Evolutionary conservation across 352 stramenopile species (phyloP), one percentile per base, ranked within the genome.

Genomic region (Pythium pyrilobum): DNA sequence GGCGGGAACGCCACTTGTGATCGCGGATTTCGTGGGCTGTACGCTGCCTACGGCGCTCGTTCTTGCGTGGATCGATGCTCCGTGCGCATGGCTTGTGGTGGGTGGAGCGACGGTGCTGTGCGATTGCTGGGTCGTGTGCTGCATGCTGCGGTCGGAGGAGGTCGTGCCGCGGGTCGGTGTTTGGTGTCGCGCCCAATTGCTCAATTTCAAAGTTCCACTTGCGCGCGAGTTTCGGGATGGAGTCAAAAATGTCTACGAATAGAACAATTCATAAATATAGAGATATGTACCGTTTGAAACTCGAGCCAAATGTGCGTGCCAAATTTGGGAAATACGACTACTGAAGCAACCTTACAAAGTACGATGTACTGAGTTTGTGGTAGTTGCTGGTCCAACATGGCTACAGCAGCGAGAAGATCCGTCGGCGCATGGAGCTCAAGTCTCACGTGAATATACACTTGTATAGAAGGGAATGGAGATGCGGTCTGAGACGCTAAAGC

Each of bases 161-260:
- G 18, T n/a, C n/a, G n/a, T n/a, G n/a, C n/a, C n/a, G n/a, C n/a
- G n/a, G n/a, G n/a, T n/a, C n/a, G n/a, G n/a, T n/a, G n/a, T n/a
- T n/a, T n/a, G n/a, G n/a, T n/a, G n/a, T n/a, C 43, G 43, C 43
- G 42, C 42, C 10, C 42, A 37, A 25, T 24, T 13, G 3, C 9
- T 29, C 23, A 34, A 31, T 53, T 53, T 53, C 46, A 53, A 53
- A 53, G 32, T 53, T 53, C 32, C 27, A 53, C 46, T 43, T 53
- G 21, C 45, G 46, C 32, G n/a, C 29, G 34, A 31, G 15, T 8
- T n/a, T n/a, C n/a, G n/a, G n/a, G n/a, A n/a, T n/a, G n/a, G n/a
- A n/a, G 28, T 8, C 5, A 13, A 31, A 49, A 40, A 37, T 40
- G 44, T 52, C 44, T 40, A 52, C 44, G 16, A 41, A 52, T 18